These are phyloP conservation scores for Irpex sp. DNA, from an alignment of 1,284 basidiomycete species.

Conservation along the genomic window DNA sequence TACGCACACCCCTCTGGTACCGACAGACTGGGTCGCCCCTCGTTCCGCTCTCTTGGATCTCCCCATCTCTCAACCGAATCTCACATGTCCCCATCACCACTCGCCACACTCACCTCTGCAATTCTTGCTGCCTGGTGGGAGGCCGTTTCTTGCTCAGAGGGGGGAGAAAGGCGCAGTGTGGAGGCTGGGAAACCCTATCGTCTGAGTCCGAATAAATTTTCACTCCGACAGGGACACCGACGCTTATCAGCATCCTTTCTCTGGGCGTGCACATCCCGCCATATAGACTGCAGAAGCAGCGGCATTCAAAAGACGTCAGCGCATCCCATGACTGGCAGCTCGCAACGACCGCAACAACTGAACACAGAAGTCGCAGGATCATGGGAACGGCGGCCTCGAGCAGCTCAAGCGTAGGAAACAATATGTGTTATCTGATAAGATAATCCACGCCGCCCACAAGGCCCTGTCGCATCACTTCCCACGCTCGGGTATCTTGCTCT, in stretches of 20 bases:
- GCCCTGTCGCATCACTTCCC: not conserved
- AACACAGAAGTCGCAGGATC: conserved; percentile 1
- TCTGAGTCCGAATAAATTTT: not conserved
- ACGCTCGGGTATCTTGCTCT: not conserved
- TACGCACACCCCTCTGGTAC: conserved; percentile 18
- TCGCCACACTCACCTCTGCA: not conserved
- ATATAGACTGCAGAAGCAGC: no score
- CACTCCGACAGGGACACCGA: not conserved
- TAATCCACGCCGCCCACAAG: conserved; percentile 2
- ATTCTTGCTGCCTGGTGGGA: no score
- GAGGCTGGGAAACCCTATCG: no score
- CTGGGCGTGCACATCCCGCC: no score
- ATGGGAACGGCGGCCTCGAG: not conserved
- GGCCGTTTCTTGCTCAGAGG: no score
- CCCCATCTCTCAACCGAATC: conserved; percentile 17
- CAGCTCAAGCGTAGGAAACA: not conserved
- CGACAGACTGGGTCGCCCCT: conserved; percentile 17
- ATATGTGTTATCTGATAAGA: conserved; percentile 17
- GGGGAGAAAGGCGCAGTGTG: no score
- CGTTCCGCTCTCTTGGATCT: conserved; percentile 19
- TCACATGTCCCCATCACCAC: conserved; percentile 1
- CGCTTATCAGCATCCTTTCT: not conserved
- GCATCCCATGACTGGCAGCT: no score
- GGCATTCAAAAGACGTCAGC: not conserved
- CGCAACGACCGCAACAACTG: no score